A percentile compares a stretch with the other conserved stretches of the same genome.
Evolutionary conservation across 345 rosid genomes (phyloP).

Genomic region (Melastoma malabathricum): DNA sequence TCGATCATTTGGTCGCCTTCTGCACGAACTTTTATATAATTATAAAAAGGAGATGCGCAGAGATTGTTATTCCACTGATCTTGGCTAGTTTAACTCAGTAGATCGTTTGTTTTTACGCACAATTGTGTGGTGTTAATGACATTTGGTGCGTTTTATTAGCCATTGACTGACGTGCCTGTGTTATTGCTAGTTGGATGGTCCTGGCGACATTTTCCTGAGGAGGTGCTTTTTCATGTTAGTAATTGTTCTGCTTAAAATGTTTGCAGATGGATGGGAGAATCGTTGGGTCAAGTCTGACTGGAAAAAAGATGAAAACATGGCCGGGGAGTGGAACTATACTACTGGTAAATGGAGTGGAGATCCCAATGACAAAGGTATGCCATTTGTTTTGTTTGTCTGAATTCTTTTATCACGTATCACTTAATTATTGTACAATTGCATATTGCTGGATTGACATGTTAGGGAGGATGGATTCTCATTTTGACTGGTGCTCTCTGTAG

Average conservation of each 20-base stretch:
- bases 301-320: conserved; percentile 78
- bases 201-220: too few species aligned
- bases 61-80: too few species aligned
- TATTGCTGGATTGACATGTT: not conserved
- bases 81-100: too few species aligned
- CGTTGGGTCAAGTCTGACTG: conserved; percentile 88
- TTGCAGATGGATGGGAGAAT: conserved; percentile 84
- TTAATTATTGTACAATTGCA: not conserved
- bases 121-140: too few species aligned
- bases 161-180: too few species aligned
- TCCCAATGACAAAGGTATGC: conserved; percentile 67
- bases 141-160: too few species aligned
- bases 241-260: not conserved
- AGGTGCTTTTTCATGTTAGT: not conserved
- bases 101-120: too few species aligned
- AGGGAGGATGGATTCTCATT: not conserved
- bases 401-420: not conserved
- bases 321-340: conserved; percentile 90
- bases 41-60: too few species aligned
- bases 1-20: too few species aligned
- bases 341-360: conserved; percentile 93
- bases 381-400: not conserved
- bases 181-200: too few species aligned
- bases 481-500: conserved; percentile 19
- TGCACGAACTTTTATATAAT: too few species aligned